A percentile compares a stretch with the other conserved stretches of the same genome.
phyloP scores from a whole-genome alignment of 1,284 basidiomycete species.

The Leccinum huronense region DNA sequence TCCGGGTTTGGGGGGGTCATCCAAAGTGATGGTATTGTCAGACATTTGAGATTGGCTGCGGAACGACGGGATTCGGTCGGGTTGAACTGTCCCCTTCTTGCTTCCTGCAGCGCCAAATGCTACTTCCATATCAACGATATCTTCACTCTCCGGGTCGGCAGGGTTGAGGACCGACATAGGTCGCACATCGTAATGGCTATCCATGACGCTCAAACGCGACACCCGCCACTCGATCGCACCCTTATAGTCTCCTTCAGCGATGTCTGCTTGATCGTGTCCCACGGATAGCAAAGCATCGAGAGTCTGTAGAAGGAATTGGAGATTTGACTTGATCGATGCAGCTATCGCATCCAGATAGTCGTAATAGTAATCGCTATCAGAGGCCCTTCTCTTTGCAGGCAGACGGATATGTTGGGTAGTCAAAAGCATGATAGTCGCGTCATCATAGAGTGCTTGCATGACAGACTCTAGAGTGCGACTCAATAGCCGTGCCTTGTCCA shows the following conservation, averaged over 20 bases:
- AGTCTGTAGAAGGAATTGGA: constrained; percentile 54
- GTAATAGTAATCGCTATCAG: constrained; percentile 41
- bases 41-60: constrained; percentile 38
- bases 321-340: constrained; percentile 52
- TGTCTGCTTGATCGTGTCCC: constrained; percentile 67
- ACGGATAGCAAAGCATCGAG: constrained; percentile 59
- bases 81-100: constrained; percentile 26
- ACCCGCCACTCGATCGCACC: constrained; percentile 72
- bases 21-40: constrained; percentile 36
- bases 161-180: constrained; percentile 38
- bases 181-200: constrained; percentile 45
- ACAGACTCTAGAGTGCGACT: constrained; percentile 66
- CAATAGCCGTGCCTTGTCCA: constrained; percentile 63
- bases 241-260: constrained; percentile 64
- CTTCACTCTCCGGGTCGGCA: constrained; percentile 47
- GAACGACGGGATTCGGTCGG: constrained; percentile 30
- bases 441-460: constrained; percentile 71
- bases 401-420: constrained; percentile 53
- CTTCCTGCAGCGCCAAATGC: constrained; percentile 44
- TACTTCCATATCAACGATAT: constrained; percentile 60
- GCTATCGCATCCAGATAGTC: constrained; percentile 50
- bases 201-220: constrained; percentile 62
- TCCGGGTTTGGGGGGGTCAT: constrained; percentile 27
- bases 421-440: constrained; percentile 56
- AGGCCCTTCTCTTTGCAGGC: constrained; percentile 35